phyloP scores from a whole-genome alignment of 116 monocot species.

The Iris pallida region DNA sequence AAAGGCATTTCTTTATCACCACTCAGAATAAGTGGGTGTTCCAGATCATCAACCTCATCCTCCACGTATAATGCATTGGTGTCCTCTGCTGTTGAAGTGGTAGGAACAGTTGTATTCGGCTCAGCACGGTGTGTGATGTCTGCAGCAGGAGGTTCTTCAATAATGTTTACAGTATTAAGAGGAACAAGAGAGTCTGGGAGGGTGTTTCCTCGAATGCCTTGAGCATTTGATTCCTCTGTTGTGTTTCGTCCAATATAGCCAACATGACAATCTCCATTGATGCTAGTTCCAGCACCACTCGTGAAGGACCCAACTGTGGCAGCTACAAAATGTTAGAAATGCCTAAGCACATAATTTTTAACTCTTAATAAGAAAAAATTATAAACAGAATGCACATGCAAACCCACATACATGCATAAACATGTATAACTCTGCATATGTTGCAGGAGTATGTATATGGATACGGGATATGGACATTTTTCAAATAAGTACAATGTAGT shows the following conservation, averaged over 20 bases:
- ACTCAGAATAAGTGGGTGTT: slow-evolving; percentile 36
- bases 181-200: slow-evolving; percentile 11
- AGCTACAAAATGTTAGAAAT: no score
- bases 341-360: no score
- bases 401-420: no score
- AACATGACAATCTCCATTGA: no score
- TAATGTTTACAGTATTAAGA: not conserved
- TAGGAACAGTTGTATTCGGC: slow-evolving; percentile 7
- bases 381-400: no score
- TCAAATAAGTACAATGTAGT: no score
- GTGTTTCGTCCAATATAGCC: not conserved
- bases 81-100: slow-evolving; percentile 10
- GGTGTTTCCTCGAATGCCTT: slow-evolving; percentile 3
- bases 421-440: no score
- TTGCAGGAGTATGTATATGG: no score
- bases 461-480: no score
- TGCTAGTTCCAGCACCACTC: no score
- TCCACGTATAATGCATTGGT: slow-evolving; percentile 13
- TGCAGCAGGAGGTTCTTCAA: slow-evolving; percentile 9
- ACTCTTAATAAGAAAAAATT: no score
- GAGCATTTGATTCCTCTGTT: slow-evolving; percentile 16
- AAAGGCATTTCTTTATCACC: slow-evolving; percentile 65
- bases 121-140: slow-evolving; percentile 12
- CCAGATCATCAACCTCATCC: slow-evolving; percentile 19
- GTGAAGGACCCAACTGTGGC: no score